Evolutionary conservation across 2,329 filamentous ascomycete species (phyloP).

Genomic region (Aspergillus versicolor): DNA sequence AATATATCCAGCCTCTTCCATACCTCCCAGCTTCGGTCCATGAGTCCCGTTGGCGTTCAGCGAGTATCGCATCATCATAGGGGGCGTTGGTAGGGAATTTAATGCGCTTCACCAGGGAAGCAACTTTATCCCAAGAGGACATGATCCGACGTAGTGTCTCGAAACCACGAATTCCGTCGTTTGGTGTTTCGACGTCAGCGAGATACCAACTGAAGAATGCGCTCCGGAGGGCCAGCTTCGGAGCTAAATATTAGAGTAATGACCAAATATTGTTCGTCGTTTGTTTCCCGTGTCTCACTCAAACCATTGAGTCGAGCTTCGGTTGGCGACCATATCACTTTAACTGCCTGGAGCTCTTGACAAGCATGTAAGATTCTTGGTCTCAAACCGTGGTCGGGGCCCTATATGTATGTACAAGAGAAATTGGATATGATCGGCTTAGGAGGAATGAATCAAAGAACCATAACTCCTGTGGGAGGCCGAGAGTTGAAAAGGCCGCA

Average conservation of each 20-base stretch:
- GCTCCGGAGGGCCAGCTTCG: slow-evolving; percentile 7
- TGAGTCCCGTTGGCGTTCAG: slow-evolving; percentile 65
- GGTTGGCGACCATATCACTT: slow-evolving; percentile 3
- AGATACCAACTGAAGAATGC: background rate
- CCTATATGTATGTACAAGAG: background rate
- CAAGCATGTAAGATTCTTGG: background rate
- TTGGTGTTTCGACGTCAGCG: background rate
- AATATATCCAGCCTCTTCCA: slow-evolving; percentile 83
- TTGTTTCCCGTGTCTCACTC: background rate
- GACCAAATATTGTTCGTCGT: background rate
- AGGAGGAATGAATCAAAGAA: slow-evolving; percentile 1
- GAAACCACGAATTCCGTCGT: background rate
- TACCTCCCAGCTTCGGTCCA: slow-evolving; percentile 84
- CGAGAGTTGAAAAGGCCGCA: slow-evolving; percentile 3
- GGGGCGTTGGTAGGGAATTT: slow-evolving; percentile 59
- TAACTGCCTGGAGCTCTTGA: background rate
- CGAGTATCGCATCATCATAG: slow-evolving; percentile 47
- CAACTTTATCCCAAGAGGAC: slow-evolving; percentile 17
- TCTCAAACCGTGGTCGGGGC: background rate
- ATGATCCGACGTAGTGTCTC: slow-evolving; percentile 6
- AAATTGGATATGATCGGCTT: slow-evolving; percentile 9
- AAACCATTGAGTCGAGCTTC: slow-evolving; percentile 4
- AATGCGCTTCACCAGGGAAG: slow-evolving; percentile 49
- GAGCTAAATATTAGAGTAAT: background rate
- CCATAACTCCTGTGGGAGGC: slow-evolving; percentile 2